Conservation (phyloP, 192 early-diverging fungal genomes). For the Umbelopsis isabellina region DNA sequence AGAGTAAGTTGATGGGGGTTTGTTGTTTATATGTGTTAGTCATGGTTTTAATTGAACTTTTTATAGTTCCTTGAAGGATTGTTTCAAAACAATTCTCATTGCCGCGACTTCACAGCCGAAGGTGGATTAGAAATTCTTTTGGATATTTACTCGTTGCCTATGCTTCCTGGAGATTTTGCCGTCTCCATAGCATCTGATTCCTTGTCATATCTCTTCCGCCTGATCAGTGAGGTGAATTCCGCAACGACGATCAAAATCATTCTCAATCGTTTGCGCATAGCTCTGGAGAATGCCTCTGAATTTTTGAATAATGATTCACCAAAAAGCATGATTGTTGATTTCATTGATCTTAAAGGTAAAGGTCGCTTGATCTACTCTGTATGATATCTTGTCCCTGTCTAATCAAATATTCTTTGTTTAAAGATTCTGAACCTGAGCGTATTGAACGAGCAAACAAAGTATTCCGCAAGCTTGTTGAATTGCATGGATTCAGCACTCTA, state of each 20-base stretch:
- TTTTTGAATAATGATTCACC: slow-evolving; percentile 49
- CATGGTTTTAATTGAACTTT: background rate
- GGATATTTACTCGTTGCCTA: slow-evolving; percentile 64
- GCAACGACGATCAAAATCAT: slow-evolving; percentile 57
- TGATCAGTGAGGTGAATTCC: slow-evolving; percentile 70
- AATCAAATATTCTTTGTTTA: background rate
- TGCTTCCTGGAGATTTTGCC: slow-evolving; percentile 76
- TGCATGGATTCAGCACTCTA: slow-evolving; percentile 66
- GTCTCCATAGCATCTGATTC: slow-evolving; percentile 65
- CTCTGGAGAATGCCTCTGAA: slow-evolving; percentile 46
- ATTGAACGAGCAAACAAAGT: slow-evolving; percentile 50
- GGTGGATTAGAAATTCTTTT: slow-evolving; percentile 68
- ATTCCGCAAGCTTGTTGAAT: slow-evolving; percentile 59
- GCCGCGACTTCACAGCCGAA: slow-evolving; percentile 71
- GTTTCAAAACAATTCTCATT: slow-evolving; percentile 77
- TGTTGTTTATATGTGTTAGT: too few relatives aligned
- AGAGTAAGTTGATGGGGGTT: slow-evolving; percentile 48
- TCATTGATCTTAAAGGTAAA: slow-evolving; percentile 66
- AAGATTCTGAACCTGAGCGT: slow-evolving; percentile 44
- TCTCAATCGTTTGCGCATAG: slow-evolving; percentile 51
- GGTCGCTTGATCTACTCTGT: background rate
- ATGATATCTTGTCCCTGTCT: background rate
- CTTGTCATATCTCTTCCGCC: slow-evolving; percentile 68
- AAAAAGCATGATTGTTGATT: slow-evolving; percentile 50
- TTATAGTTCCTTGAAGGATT: slow-evolving; percentile 82